Evolutionary conservation across 306 rosid species (phyloP), one percentile per base, ranked within the genome.

Genomic region (Herpetospermum pedunculosum): DNA sequence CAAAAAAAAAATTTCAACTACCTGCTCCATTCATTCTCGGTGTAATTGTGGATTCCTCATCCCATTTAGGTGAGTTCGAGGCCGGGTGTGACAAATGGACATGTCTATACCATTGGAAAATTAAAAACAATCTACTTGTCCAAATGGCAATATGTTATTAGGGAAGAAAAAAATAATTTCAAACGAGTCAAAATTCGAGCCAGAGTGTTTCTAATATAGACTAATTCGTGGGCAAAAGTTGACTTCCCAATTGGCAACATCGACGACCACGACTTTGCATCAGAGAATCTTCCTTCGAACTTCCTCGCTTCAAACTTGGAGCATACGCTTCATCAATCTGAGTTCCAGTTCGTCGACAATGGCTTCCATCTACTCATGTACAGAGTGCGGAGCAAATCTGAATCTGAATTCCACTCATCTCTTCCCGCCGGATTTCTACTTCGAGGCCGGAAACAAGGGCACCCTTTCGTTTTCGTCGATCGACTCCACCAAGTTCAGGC

Each of bases 401-500:
- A 84, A 85, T 54, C 91, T 94, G 1, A 81, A 75, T 79, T 21
- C 92, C 7, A 28, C 29, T 34, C 60, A 86, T 14, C 80, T 84
- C 12, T 91, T 71, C 62, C 96, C 96, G 4, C 79, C 88, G 16
- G 91, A 86, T 14, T 79, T 84, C 84, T 91, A 80, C 87, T 91
- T 94, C 80, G 98, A 94, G 80, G 91, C 97, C 16, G 98, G 95
- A 1, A 91, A 91, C 92, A 94, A 91, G 59, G 85, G 81, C 44
- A 79, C 96, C 15, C 50, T 87, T 23, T 94, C 98, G 5, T 94
- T 94, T 86, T 78, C 98, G 3, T 21, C 63, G 40, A 81, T 94
- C 40, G 96, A 88, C 70, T 0, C 80, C 46, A 43, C 88, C 85
- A 94, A 91, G 75, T 88, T 94, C 85, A 72, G 76, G 41, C 87